Base-by-base conservation (phyloP, 768 basidiomycete genomes). In the Gymnopilus junonius region DNA sequence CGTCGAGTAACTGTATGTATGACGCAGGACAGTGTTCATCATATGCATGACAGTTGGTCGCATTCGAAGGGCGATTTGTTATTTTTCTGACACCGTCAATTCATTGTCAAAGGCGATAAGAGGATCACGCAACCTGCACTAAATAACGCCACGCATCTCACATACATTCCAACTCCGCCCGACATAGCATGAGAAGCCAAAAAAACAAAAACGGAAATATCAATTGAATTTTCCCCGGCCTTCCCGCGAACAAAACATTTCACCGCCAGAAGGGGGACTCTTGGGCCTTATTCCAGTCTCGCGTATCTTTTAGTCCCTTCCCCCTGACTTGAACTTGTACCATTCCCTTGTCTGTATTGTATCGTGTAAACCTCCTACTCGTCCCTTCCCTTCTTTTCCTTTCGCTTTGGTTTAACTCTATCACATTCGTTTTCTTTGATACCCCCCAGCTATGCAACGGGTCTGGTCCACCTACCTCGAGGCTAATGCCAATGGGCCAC, bases 391-490 rank as follows among this genome's bases (percentile, higher is more conserved):
- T 51, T 32, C 31, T 17, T 32, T 29, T 51, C 29, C 17, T 32
- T 20, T 31, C 27, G 27, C 32, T 12, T 29, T n/a, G 2, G n/a
- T 23, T 10, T 42, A 29, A 35, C 61, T 42, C 20, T n/a, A 21
- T n/a, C 54, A 17, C 32, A 21, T 21, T 4, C 45, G 23, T 21
- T n/a, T 37, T n/a, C 17, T 31, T n/a, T n/a, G n/a, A n/a, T n/a
- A n/a, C n/a, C n/a, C n/a, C n/a, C n/a, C n/a, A 35, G 54, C 55
- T 6, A 85, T 85, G 83, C 80, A 86, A 67, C 77, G 82, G 23
- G 75, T 83, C 58, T 85, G 85, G 84, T 84, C 83, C 42, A 80
- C 79, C 8, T 86, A 85, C 68, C 79, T 85, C 21, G 79, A 79
- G 67, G 45, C 60, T 12, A 65, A 58, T 51, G n/a, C n/a, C n/a